Evolutionary conservation across 2,329 filamentous ascomycete species (phyloP), one percentile per base, ranked within the genome.

Genomic region (Coniochaeta sp.): DNA sequence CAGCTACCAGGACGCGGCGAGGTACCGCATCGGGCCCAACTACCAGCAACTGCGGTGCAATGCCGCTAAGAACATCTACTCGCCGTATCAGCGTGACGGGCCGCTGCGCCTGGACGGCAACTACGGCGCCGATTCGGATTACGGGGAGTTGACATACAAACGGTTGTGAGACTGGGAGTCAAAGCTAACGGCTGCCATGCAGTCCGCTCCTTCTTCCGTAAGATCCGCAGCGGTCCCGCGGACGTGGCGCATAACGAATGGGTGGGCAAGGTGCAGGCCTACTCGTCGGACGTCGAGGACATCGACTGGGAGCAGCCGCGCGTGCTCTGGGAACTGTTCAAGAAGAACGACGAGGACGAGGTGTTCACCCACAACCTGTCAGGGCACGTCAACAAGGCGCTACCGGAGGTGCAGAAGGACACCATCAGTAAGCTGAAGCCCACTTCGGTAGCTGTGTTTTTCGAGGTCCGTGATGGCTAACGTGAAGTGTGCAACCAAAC

Each of bases 1-100:
- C 57, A 67, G 74, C 16, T 82, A 82, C 55, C 72, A 75, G 0
- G 78, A 82, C 54, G 72, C 79, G 31, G 74, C 78, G 40, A 73
- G 79, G 50, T 77, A 84, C 63, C 75, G 79, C 30, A 67, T 83
- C 12, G 80, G 79, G 9, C 71, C 71, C 22, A 84, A 84, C 65
- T 82, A 81, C 60, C 73, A 79, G 55, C 75, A 78, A 55, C 71
- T 81, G 16, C 77, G 78, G 6, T 69, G 73, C 58, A 82, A 81
- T 62, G 71, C 76, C 0, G 55, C 60, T 26, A 32, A 57, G 40
- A 56, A 55, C 4, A 66, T 51, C 54, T 74, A 56, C 62, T 57
- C 56, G 5, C 68, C 68, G 0, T 70, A 65, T 55, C 62, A 72
- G 57, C 68, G 71, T 6, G 71, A 74, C 51, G 71, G 71, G 0